Percentiles rank a stretch among this genome's conserved stretches.
Conservation (phyloP, 495 filamentous ascomycete species). For the Letharia columbiana region DNA sequence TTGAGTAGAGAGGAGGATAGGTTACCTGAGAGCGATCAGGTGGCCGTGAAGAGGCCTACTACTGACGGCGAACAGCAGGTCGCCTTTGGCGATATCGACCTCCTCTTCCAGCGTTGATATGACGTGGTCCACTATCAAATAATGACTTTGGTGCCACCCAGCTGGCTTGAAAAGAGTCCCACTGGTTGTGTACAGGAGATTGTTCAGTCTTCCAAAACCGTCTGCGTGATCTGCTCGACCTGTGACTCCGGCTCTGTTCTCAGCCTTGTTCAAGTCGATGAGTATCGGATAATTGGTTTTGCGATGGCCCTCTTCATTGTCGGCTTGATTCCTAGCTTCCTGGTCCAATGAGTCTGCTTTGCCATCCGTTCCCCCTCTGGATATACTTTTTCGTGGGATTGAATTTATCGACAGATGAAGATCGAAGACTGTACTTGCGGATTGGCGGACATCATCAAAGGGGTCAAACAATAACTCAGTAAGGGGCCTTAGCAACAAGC, state of each 20-base stretch:
- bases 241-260: slow-evolving; percentile 33
- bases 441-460: slow-evolving; percentile 81
- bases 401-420: neutral
- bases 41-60: slow-evolving; percentile 63
- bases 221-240: slow-evolving; percentile 82
- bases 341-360: neutral
- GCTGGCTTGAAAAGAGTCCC: neutral
- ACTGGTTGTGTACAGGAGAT: slow-evolving; percentile 34
- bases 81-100: slow-evolving; percentile 43
- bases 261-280: slow-evolving; percentile 7
- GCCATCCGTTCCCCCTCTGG: neutral
- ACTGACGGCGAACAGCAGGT: slow-evolving; percentile 52
- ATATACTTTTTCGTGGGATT: neutral
- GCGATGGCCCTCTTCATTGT: neutral
- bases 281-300: neutral
- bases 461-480: slow-evolving; percentile 76
- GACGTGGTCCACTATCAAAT: slow-evolving; percentile 14
- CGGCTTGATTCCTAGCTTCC: neutral
- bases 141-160: slow-evolving; percentile 1
- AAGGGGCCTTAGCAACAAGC: slow-evolving; percentile 41
- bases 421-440: slow-evolving; percentile 36
- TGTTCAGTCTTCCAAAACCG: slow-evolving; percentile 58
- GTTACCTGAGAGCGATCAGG: slow-evolving; percentile 39
- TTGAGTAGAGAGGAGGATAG: slow-evolving; percentile 29
- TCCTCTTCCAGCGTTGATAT: slow-evolving; percentile 44